Evolutionary conservation across 768 basidiomycete species (phyloP).

Genomic region (Clavaria fumosa): DNA sequence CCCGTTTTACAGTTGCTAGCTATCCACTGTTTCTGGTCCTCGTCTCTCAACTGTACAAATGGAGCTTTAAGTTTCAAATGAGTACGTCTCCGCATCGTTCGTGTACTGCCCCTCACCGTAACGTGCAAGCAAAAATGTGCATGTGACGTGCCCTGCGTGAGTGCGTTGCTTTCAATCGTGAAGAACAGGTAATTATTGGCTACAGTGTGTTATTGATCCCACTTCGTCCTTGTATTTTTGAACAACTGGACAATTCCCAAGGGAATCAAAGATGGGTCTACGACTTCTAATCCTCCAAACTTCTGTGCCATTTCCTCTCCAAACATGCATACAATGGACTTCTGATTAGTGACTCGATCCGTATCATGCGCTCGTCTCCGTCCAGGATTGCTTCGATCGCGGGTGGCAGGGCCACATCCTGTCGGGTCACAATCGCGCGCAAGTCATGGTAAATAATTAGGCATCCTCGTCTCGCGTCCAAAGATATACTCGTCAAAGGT

Average conservation of each 20-base stretch:
- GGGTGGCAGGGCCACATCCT: constrained; percentile 8
- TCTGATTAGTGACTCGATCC: constrained; percentile 18
- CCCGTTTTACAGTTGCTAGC: no score
- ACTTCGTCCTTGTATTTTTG: constrained; percentile 19
- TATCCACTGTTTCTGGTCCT: no score
- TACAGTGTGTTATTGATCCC: constrained; percentile 23
- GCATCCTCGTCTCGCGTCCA: constrained; percentile 14
- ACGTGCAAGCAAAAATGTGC: no score
- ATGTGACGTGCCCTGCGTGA: no score
- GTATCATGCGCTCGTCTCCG: constrained; percentile 5
- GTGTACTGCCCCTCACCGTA: no score
- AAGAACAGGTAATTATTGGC: no score
- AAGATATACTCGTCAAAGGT: constrained; percentile 17
- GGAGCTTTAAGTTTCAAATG: no score
- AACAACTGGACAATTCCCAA: constrained; percentile 26
- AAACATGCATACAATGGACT: constrained; percentile 25
- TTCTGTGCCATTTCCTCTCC: constrained; percentile 24
- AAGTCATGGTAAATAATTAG: constrained; percentile 14
- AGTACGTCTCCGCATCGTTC: no score
- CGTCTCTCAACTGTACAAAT: no score
- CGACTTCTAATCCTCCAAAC: constrained; percentile 25
- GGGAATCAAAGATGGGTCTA: constrained; percentile 26
- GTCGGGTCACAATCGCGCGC: constrained; percentile 9
- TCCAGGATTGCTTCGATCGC: constrained; percentile 8
- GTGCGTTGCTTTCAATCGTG: no score